Percentiles rank a stretch among this genome's conserved stretches.
Conservation (phyloP, 106 monocot species). For the Acorus calamus region DNA sequence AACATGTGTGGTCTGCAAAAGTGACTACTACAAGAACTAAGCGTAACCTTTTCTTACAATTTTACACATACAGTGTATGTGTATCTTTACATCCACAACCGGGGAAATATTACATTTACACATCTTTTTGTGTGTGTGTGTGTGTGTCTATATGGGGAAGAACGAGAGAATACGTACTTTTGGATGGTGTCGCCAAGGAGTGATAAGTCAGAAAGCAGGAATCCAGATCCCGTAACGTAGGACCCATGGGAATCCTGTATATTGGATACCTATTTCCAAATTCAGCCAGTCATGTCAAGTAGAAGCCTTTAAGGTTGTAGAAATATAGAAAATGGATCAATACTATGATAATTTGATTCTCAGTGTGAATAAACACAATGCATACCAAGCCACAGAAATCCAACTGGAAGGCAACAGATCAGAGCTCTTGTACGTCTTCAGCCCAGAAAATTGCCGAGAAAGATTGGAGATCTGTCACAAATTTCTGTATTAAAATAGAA, state of each 20-base stretch:
- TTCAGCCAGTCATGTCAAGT: background rate
- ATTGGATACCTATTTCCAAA: slow-evolving; percentile 76
- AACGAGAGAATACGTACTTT: slow-evolving; percentile 21
- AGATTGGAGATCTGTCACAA: slow-evolving; percentile 53
- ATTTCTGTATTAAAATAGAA: no score
- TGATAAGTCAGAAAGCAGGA: slow-evolving; percentile 89
- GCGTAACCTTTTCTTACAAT: no score
- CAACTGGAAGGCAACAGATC: slow-evolving; percentile 83
- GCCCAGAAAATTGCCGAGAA: slow-evolving; percentile 55
- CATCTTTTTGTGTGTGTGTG: no score
- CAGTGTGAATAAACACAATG: background rate
- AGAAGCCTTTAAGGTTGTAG: no score
- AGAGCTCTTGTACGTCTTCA: slow-evolving; percentile 71
- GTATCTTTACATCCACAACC: no score
- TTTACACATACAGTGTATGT: no score
- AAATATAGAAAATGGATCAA: no score
- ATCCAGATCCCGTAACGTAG: slow-evolving; percentile 79
- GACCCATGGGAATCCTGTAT: slow-evolving; percentile 91
- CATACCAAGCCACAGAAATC: slow-evolving; percentile 97
- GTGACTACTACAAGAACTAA: no score
- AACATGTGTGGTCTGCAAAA: no score
- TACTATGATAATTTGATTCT: no score
- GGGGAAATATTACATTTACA: no score
- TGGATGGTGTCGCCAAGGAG: slow-evolving; percentile 35
- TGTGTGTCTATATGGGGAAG: no score